Conservation (phyloP, 192 early-diverging fungal species). For the Gonapodya sp. region DNA sequence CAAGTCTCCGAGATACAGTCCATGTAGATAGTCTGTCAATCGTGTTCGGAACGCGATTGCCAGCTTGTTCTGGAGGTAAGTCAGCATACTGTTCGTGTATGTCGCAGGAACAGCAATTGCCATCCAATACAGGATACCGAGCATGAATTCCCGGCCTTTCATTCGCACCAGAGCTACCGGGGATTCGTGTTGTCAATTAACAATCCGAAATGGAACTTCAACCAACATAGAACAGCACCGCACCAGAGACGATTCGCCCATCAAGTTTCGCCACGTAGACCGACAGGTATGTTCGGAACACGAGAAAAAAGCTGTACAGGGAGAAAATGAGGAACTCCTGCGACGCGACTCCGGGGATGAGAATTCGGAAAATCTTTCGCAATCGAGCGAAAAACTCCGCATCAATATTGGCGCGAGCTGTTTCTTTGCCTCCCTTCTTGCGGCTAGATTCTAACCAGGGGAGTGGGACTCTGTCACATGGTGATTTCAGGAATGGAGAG, state of each 20-base stretch:
- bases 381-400: constrained; percentile 50
- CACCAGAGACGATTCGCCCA: constrained; percentile 65
- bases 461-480: background rate
- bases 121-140: constrained; percentile 73
- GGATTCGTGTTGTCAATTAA: no score
- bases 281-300: constrained; percentile 81
- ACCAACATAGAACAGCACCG: no score
- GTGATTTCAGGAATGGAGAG: background rate
- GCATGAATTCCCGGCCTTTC: constrained; percentile 69
- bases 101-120: constrained; percentile 87
- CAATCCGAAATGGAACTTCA: no score
- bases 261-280: constrained; percentile 84
- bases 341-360: constrained; percentile 71
- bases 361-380: constrained; percentile 61
- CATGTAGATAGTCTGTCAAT: constrained; percentile 79
- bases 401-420: background rate
- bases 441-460: background rate
- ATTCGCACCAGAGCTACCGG: constrained; percentile 51
- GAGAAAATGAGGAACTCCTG: constrained; percentile 81
- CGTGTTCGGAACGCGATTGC: constrained; percentile 72
- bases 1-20: background rate
- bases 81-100: constrained; percentile 89
- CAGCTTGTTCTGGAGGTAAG: constrained; percentile 65
- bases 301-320: constrained; percentile 76
- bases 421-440: background rate